These are phyloP conservation scores for Geotrichum siamense DNA, from an alignment of 1,139 yeast species.

Conservation along the genomic window DNA sequence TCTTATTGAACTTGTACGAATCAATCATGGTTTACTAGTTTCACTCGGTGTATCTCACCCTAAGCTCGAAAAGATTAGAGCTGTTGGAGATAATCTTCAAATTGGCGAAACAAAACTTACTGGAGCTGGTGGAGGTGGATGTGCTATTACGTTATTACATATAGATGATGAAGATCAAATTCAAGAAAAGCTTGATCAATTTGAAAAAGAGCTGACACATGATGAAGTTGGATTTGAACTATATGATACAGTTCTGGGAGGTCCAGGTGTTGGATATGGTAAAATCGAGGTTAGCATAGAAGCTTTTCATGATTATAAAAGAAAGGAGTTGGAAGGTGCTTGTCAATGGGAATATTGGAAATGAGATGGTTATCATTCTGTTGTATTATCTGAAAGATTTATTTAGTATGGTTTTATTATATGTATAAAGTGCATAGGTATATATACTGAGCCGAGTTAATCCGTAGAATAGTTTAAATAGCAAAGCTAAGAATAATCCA, in stretches of 20 bases:
- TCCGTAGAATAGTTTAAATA: too few species aligned
- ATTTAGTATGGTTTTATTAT: too few species aligned
- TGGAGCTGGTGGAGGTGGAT: conserved; percentile 99
- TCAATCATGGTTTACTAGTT: conserved; percentile 83
- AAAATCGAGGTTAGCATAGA: conserved; percentile 20
- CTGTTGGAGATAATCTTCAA: conserved; percentile 50
- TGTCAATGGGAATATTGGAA: conserved; percentile 55
- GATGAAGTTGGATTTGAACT: conserved; percentile 58
- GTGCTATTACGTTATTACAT: conserved; percentile 79
- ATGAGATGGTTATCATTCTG: too few species aligned
- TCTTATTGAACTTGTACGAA: conserved; percentile 60
- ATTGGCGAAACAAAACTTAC: conserved; percentile 90
- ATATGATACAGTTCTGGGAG: conserved; percentile 81
- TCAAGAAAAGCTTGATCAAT: conserved; percentile 32
- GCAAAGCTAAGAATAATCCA: too few species aligned
- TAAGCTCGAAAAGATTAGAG: conserved; percentile 62
- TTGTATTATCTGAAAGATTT: too few species aligned
- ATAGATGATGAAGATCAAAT: conserved; percentile 39
- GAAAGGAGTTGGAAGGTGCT: conserved; percentile 37
- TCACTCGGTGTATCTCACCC: conserved; percentile 93
- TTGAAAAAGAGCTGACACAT: conserved; percentile 32
- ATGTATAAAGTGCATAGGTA: too few species aligned
- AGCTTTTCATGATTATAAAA: conserved; percentile 18
- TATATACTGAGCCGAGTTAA: too few species aligned
- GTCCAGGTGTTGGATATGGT: conserved; percentile 70